Percentiles rank a stretch among this genome's conserved stretches.
Conservation (phyloP, 805 yeast genomes). For the Kodamaea fukazawae region DNA sequence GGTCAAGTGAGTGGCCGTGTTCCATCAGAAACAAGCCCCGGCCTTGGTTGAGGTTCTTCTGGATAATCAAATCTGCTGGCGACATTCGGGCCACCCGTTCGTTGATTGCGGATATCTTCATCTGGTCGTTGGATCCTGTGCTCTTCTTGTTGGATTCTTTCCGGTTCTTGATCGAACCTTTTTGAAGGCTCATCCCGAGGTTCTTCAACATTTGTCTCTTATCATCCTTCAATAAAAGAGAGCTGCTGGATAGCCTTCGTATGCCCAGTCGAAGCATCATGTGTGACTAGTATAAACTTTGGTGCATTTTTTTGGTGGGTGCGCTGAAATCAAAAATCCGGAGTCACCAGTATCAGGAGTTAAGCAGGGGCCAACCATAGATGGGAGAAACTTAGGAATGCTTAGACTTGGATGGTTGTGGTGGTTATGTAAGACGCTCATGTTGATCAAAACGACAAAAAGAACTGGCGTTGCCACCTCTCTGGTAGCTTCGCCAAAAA, state of each 20-base stretch:
- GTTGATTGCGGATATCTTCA: slow-evolving; percentile 6
- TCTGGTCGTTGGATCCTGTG: slow-evolving; percentile 5
- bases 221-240: slow-evolving; percentile 17
- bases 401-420: too few species aligned
- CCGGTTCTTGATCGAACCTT: slow-evolving; percentile 25
- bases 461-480: too few species aligned
- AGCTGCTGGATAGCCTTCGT: slow-evolving; percentile 1
- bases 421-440: too few species aligned
- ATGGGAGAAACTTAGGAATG: too few species aligned
- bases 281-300: not conserved
- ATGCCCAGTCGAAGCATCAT: not conserved
- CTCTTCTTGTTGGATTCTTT: slow-evolving; percentile 2
- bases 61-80: slow-evolving; percentile 34
- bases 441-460: too few species aligned
- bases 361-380: too few species aligned
- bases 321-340: not conserved
- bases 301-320: not conserved
- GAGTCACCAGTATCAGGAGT: not conserved
- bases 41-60: slow-evolving; percentile 35
- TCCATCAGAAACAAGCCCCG: slow-evolving; percentile 32
- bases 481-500: too few species aligned
- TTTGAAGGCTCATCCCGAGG: slow-evolving; percentile 31
- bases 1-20: slow-evolving; percentile 34
- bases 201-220: slow-evolving; percentile 27
- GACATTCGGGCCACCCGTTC: slow-evolving; percentile 24